Percentiles rank a stretch among this genome's conserved stretches.
Conservation (phyloP, 805 yeast species). For the Ogataea glucozyma region DNA sequence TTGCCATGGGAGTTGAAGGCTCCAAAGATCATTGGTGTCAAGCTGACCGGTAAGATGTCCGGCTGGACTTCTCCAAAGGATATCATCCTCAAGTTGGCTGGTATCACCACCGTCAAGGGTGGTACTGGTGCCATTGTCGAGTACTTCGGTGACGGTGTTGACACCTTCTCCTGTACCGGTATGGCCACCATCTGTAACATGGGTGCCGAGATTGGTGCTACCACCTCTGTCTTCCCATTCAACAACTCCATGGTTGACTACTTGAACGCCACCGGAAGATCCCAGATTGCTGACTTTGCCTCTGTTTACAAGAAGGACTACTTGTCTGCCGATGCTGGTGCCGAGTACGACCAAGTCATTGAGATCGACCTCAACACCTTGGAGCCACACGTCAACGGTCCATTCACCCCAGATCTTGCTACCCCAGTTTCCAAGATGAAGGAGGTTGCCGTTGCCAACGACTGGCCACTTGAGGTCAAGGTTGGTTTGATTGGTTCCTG, state of each 20-base stretch:
- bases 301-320: slow-evolving; percentile 43
- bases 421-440: slow-evolving; percentile 87
- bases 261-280: slow-evolving; percentile 81
- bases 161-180: slow-evolving; percentile 90
- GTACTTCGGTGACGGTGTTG: slow-evolving; percentile 94
- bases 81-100: slow-evolving; percentile 90
- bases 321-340: slow-evolving; percentile 81
- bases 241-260: slow-evolving; percentile 53
- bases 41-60: slow-evolving; percentile 80
- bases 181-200: slow-evolving; percentile 99
- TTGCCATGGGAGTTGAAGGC: slow-evolving; percentile 99
- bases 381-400: slow-evolving; percentile 97
- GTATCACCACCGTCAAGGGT: slow-evolving; percentile 91
- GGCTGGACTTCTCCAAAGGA: slow-evolving; percentile 99
- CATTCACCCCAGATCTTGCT: slow-evolving; percentile 96
- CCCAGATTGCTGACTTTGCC: slow-evolving; percentile 80
- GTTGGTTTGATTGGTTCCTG: slow-evolving; percentile 98
- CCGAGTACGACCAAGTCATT: slow-evolving; percentile 87
- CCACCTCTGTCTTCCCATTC: slow-evolving; percentile 96
- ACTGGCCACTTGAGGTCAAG: slow-evolving; percentile 84
- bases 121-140: slow-evolving; percentile 97
- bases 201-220: slow-evolving; percentile 99
- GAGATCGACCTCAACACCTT: slow-evolving; percentile 84
- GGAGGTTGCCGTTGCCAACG: slow-evolving; percentile 63
- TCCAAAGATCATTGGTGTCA: slow-evolving; percentile 91